Evolutionary conservation across 352 stramenopile species (phyloP).

Genomic region (Elongisporangium senticosum): DNA sequence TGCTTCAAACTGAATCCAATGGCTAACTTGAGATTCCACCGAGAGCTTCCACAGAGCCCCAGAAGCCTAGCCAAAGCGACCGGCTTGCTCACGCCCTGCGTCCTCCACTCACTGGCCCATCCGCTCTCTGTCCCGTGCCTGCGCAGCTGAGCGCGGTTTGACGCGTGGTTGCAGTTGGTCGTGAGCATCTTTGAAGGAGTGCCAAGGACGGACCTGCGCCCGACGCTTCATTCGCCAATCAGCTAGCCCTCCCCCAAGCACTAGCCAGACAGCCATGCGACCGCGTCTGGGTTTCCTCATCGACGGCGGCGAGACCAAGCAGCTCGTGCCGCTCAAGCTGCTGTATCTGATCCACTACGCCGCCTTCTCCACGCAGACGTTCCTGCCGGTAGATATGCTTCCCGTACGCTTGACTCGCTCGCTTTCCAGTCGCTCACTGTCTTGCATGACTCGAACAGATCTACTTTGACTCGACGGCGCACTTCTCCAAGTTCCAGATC

Average conservation of each 20-base stretch:
- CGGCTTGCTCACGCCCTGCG: no score
- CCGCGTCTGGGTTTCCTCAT: conserved; percentile 42
- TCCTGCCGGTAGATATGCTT: conserved; percentile 35
- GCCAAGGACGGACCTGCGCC: not conserved
- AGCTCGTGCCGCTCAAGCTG: conserved; percentile 66
- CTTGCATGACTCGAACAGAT: conserved; percentile 13
- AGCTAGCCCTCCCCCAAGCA: not conserved
- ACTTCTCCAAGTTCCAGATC: conserved; percentile 77
- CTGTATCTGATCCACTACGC: conserved; percentile 65
- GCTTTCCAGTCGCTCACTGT: not conserved
- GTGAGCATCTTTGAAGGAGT: not conserved
- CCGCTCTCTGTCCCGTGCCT: conserved; percentile 1
- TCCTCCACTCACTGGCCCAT: no score
- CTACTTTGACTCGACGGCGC: conserved; percentile 42
- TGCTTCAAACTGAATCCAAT: not conserved
- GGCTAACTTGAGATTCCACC: not conserved
- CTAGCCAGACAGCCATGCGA: conserved; percentile 14
- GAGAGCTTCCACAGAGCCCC: not conserved
- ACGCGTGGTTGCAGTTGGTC: not conserved
- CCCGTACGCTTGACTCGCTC: not conserved
- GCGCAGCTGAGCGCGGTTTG: not conserved
- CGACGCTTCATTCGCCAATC: not conserved
- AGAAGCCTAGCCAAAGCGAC: no score
- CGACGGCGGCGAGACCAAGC: conserved; percentile 51
- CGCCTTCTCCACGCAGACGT: conserved; percentile 65